Conservation (phyloP, 805 yeast genomes). For the Sungouiozyma intestinalis region DNA sequence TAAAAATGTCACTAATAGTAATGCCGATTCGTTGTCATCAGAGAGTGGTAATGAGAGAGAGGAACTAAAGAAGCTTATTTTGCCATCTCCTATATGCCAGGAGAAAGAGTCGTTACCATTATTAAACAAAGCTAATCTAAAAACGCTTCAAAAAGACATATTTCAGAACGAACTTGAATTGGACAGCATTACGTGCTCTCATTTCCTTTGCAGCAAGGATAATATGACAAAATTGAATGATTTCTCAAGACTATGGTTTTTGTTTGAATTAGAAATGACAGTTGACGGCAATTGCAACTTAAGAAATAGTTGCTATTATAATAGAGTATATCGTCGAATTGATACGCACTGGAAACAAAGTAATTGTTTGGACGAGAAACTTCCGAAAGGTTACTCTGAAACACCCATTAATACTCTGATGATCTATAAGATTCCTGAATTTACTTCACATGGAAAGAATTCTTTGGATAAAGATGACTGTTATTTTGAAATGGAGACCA, state of each 20-base stretch:
- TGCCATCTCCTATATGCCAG: neutral
- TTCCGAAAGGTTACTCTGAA: slow-evolving; percentile 5
- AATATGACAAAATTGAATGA: slow-evolving; percentile 7
- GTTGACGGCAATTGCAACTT: slow-evolving; percentile 15
- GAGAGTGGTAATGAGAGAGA: neutral
- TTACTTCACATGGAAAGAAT: neutral
- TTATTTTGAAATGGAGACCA: slow-evolving; percentile 8
- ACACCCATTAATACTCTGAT: slow-evolving; percentile 5
- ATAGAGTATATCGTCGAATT: slow-evolving; percentile 16
- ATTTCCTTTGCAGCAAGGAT: slow-evolving; percentile 12
- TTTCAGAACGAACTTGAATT: slow-evolving; percentile 12
- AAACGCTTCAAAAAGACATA: slow-evolving; percentile 15
- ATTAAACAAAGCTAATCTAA: slow-evolving; percentile 13
- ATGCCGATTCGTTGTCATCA: neutral
- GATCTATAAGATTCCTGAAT: neutral
- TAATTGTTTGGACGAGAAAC: slow-evolving; percentile 5
- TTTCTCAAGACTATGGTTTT: slow-evolving; percentile 18
- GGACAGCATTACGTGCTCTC: slow-evolving; percentile 7
- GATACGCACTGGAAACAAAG: slow-evolving; percentile 15
- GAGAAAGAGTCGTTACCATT: neutral
- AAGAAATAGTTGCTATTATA: slow-evolving; percentile 21
- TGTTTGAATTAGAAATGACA: slow-evolving; percentile 27
- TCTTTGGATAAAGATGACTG: slow-evolving; percentile 2
- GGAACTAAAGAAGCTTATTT: neutral
- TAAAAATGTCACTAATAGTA: neutral